Evolutionary conservation across 371 early-diverging fungal genomes (phyloP), one percentile per base, ranked within the genome.

Genomic region (Mucor velutinosus): DNA sequence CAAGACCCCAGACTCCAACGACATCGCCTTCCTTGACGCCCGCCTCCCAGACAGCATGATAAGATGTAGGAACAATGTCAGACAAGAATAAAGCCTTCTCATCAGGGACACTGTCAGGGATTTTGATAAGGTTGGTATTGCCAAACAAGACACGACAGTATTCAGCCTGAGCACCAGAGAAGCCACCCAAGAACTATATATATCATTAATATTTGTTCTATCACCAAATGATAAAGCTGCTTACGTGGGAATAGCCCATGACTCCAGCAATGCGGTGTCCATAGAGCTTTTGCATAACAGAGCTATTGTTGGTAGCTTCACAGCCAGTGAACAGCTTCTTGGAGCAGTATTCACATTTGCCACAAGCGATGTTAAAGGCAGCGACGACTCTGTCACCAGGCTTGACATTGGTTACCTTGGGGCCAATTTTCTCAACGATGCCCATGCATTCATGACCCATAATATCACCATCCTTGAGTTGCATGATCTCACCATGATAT

Each of bases 61-160:
- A 89, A 4, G 85, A 69, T 4, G 90, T 90, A 49, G 83, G 78
- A n/a, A 87, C 74, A 58, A 88, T 79, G 69, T 89, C 90, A 21
- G 85, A 83, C 21, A 89, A 73, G 60, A 64, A 85, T 2, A 90
- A 66, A 0, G 85, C 86, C 39, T 82, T 85, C 67, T 89, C 89
- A 59, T 87, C 86, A 8, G 84, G 69, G 0, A 89, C 17, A 45
- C 39, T 39, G 12, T 71, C 71, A 25, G 89, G 86, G 12, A 89
- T 63, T 53, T 85, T 77, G 75, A 87, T 64, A 53, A 87, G 73
- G 69, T 89, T 88, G 57, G 74, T 76, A 67, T 90, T 85, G 23
- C 85, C 90, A 69, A 75, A 87, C 7, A 85, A 86, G 5, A 87
- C 66, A 15, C 88, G 83, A 35, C 78, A 76, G 65, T 84, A 90